Percentiles rank a stretch among this genome's conserved stretches.
phyloP scores from a whole-genome alignment of 2,329 filamentous ascomycete species.

The Rhinocladiella similis region DNA sequence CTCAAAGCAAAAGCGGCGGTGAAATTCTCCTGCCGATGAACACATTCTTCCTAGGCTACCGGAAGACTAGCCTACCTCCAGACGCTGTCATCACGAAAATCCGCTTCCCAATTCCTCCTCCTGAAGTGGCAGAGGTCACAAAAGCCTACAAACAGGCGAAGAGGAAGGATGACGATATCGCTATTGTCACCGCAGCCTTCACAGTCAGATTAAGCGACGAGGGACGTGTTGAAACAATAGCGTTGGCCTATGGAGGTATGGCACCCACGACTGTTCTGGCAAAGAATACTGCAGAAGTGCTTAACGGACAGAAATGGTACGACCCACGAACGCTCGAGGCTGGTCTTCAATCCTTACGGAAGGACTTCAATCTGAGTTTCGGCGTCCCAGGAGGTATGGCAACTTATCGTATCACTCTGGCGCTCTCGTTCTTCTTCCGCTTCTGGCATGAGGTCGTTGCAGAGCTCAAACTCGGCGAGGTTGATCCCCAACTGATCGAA shows the following conservation, averaged over 20 bases:
- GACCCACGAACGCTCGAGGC: constrained; percentile 84
- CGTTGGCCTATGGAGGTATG: constrained; percentile 93
- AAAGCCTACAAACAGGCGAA: constrained; percentile 95
- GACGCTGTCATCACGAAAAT: constrained; percentile 85
- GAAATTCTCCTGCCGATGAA: constrained; percentile 76
- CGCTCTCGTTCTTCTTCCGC: constrained; percentile 91
- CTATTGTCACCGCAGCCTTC: constrained; percentile 88
- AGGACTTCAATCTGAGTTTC: constrained; percentile 85
- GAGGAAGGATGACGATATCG: constrained; percentile 96
- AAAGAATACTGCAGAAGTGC: constrained; percentile 71
- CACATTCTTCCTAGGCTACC: constrained; percentile 88
- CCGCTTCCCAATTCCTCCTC: constrained; percentile 70
- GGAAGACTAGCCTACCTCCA: constrained; percentile 74
- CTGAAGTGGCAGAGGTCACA: constrained; percentile 76
- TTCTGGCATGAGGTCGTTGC: constrained; percentile 87
- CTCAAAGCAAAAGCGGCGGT: constrained; percentile 71
- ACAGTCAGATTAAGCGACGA: constrained; percentile 69
- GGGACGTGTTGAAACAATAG: constrained; percentile 70
- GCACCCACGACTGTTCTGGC: constrained; percentile 87
- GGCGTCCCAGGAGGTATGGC: constrained; percentile 97
- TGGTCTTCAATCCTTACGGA: constrained; percentile 82
- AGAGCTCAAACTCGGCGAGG: constrained; percentile 49
- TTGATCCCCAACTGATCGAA: constrained; percentile 73
- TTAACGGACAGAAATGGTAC: constrained; percentile 76
- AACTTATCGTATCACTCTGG: constrained; percentile 86